phyloP scores from a whole-genome alignment of 139 green algal species.

The Volvox africanus region DNA sequence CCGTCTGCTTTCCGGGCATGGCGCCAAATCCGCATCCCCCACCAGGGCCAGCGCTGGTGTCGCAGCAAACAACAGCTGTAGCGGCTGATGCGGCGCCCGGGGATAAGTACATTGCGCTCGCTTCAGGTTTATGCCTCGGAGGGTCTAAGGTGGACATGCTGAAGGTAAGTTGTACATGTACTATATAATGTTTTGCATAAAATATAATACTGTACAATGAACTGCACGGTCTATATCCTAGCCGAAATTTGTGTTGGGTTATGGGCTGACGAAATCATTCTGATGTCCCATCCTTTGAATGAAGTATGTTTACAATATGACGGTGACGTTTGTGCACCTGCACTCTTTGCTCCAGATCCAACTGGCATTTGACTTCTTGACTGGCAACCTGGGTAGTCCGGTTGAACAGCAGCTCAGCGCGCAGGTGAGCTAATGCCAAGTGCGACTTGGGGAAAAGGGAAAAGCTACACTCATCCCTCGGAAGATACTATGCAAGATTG shows the following conservation, averaged over 20 bases:
- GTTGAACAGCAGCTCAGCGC: slow-evolving; percentile 73
- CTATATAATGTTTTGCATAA: too few relatives aligned
- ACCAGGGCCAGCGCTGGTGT: slow-evolving; percentile 26
- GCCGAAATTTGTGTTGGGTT: too few relatives aligned
- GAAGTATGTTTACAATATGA: too few relatives aligned
- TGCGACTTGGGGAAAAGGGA: too few relatives aligned
- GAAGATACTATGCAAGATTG: too few relatives aligned
- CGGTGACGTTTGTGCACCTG: too few relatives aligned
- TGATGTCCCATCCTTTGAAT: too few relatives aligned
- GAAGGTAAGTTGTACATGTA: slow-evolving; percentile 38
- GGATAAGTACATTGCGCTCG: slow-evolving; percentile 88
- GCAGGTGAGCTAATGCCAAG: slow-evolving; percentile 43
- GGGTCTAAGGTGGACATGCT: slow-evolving; percentile 39
- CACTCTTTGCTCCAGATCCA: slow-evolving; percentile 54
- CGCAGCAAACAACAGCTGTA: background rate
- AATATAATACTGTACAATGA: too few relatives aligned
- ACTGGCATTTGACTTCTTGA: slow-evolving; percentile 89
- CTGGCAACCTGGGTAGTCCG: slow-evolving; percentile 82
- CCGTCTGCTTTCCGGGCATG: slow-evolving; percentile 63
- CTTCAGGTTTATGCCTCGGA: slow-evolving; percentile 92
- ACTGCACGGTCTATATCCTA: too few relatives aligned
- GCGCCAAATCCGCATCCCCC: slow-evolving; percentile 45
- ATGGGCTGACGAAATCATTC: too few relatives aligned
- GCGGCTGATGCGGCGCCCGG: background rate
- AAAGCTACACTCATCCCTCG: too few relatives aligned